phyloP scores from a whole-genome alignment of 108 stramenopile species.

The Skeletonema potamos region DNA sequence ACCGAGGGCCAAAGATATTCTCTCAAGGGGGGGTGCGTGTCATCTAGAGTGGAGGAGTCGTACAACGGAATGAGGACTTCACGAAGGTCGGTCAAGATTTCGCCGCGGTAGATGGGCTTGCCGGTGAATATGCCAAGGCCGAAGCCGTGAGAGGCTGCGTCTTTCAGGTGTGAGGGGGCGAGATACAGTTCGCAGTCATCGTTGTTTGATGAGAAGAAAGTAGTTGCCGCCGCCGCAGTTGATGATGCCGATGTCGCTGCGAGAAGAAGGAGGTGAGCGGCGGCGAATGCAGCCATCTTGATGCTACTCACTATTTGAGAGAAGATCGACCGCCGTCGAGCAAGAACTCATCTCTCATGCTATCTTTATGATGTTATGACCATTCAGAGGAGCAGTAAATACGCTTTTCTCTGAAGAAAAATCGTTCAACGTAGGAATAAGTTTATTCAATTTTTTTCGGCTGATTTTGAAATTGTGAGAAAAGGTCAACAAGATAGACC shows the following conservation, averaged over 20 bases:
- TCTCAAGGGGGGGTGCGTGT: conserved; percentile 38
- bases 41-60: conserved; percentile 22
- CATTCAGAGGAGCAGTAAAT: too few relatives aligned
- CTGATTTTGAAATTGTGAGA: too few relatives aligned
- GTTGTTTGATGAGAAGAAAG: neutral
- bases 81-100: conserved; percentile 30
- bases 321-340: too few relatives aligned
- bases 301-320: too few relatives aligned
- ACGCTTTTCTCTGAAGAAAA: too few relatives aligned
- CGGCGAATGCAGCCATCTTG: neutral
- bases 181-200: conserved; percentile 53
- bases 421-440: too few relatives aligned
- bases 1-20: conserved; percentile 50
- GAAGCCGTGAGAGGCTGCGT: conserved; percentile 55
- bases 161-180: conserved; percentile 60
- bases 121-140: conserved; percentile 34
- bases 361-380: too few relatives aligned
- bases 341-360: too few relatives aligned
- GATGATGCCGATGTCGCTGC: neutral
- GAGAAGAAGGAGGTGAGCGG: neutral
- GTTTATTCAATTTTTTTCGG: too few relatives aligned
- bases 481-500: too few relatives aligned
- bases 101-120: conserved; percentile 19
- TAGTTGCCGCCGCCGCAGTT: too few relatives aligned
- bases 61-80: conserved; percentile 26